Base-by-base conservation (phyloP, 148 eudicot species). In the Cornus suecica region DNA sequence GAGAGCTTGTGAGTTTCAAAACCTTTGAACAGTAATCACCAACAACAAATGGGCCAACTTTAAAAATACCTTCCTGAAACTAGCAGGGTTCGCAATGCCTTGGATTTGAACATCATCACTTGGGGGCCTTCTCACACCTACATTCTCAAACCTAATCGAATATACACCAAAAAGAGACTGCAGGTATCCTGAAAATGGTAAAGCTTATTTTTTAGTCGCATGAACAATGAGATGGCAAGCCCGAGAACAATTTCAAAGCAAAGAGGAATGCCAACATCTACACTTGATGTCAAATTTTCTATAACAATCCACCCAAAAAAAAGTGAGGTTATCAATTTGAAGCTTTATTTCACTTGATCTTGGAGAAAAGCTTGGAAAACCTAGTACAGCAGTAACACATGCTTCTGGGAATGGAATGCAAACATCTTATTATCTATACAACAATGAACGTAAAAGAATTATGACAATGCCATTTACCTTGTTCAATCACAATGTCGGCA, bases 401-500 rank as follows among this genome's bases (percentile, higher is more conserved):
- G 0, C 1, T 58, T 22, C 23, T 58, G 62, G 6, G 62, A 24
- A 58, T 1, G 62, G 23, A 58, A n/a, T n/a, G 20, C 20, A n/a
- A 1, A 5, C 62, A 48, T 48, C 4, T 10, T 18, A 48, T 18
- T 1, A 11, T 48, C 15, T 48, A 58, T 24, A 58, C 7, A 58
- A n/a, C n/a, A n/a, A n/a, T n/a, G n/a, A n/a, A 58, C 8, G 24
- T 25, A 58, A 58, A 58, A 58, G 62, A 18, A n/a, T 58, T n/a
- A 58, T 58, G 62, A 58, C 24, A 24, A 16, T 29, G 60, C 66
- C 66, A 25, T 42, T 67, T 85, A 91, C 98, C 98, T 85, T 94
- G 98, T 85, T 94, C 94, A 68, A 94, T 84, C 24, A 91, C 91
- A 85, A 94, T 84, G 76, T 91, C 97, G 29, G 91, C 86, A 66